phyloP scores from a whole-genome alignment of 2,329 filamentous ascomycete genomes.

The Stromatinia cepivora region DNA sequence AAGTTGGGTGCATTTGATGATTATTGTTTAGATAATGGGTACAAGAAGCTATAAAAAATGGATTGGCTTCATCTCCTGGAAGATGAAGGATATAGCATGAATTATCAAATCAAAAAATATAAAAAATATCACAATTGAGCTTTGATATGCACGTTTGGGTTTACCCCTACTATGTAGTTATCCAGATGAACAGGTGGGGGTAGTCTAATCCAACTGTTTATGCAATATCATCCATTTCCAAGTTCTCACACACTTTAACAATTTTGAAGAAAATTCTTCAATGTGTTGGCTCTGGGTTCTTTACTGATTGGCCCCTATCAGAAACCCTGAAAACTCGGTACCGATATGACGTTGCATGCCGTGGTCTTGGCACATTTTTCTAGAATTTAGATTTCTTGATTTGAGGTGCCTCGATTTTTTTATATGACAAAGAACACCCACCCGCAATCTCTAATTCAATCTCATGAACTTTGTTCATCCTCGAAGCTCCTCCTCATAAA shows the following conservation, averaged over 20 bases:
- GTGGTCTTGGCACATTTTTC: constrained; percentile 27
- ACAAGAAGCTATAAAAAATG: constrained; percentile 25
- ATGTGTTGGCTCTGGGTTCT: constrained; percentile 9
- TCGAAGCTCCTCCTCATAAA: background rate
- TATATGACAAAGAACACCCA: background rate
- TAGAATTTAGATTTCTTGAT: constrained; percentile 22
- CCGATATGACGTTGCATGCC: constrained; percentile 16
- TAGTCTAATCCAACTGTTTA: background rate
- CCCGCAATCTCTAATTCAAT: no score
- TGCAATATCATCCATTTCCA: background rate
- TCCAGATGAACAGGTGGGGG: background rate
- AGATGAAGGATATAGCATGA: constrained; percentile 24
- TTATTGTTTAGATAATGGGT: constrained; percentile 38
- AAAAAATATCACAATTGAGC: constrained; percentile 8
- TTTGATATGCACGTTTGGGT: background rate
- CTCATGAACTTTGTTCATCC: constrained; percentile 6
- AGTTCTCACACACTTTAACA: background rate
- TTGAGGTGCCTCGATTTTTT: constrained; percentile 1
- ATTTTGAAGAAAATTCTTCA: constrained; percentile 4
- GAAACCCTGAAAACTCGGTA: constrained; percentile 20
- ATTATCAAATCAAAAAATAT: constrained; percentile 24
- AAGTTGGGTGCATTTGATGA: constrained; percentile 32
- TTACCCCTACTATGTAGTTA: background rate
- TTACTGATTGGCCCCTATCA: constrained; percentile 17
- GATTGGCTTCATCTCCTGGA: constrained; percentile 24